A percentile compares a stretch with the other conserved stretches of the same genome.
These are phyloP conservation scores for Lecanosticta acicola DNA, from an alignment of 2,329 filamentous ascomycete genomes.

Conservation along the genomic window DNA sequence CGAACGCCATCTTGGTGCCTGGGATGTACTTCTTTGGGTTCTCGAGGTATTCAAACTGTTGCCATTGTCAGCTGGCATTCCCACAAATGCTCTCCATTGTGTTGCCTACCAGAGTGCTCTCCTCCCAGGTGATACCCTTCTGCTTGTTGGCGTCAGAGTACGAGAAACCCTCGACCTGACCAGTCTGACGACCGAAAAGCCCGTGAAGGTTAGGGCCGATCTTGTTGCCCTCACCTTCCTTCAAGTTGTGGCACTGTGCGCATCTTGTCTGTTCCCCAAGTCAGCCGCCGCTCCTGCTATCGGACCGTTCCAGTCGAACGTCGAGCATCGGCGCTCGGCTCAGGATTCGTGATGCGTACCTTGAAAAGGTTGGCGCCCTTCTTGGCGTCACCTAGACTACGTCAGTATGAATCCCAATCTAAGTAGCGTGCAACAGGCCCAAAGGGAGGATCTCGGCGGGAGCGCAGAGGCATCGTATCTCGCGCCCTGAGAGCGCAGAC, in stretches of 20 bases:
- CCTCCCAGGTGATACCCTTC: constrained; percentile 85
- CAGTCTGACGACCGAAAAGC: constrained; percentile 94
- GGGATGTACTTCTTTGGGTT: constrained; percentile 99
- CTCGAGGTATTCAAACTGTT: constrained; percentile 93
- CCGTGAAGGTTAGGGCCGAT: constrained; percentile 95
- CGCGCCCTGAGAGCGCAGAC: too few species aligned
- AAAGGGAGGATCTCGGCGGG: too few species aligned
- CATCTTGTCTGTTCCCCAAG: constrained; percentile 65
- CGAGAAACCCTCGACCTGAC: constrained; percentile 82
- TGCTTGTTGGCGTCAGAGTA: constrained; percentile 99
- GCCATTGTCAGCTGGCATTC: constrained; percentile 9
- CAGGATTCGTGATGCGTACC: constrained; percentile 32
- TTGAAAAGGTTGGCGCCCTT: constrained; percentile 98
- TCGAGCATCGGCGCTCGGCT: background rate
- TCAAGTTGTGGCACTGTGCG: constrained; percentile 96
- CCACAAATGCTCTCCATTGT: background rate
- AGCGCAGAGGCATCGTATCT: too few species aligned
- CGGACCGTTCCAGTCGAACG: background rate
- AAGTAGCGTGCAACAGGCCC: background rate
- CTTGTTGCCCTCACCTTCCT: constrained; percentile 89
- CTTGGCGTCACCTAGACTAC: constrained; percentile 69
- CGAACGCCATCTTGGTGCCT: constrained; percentile 99
- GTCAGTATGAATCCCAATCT: background rate
- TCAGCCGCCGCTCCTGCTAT: constrained; percentile 5
- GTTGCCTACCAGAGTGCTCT: constrained; percentile 66